Base-by-base conservation (phyloP, 2,329 filamentous ascomycete genomes). In the Trichoderma semiorbis region DNA sequence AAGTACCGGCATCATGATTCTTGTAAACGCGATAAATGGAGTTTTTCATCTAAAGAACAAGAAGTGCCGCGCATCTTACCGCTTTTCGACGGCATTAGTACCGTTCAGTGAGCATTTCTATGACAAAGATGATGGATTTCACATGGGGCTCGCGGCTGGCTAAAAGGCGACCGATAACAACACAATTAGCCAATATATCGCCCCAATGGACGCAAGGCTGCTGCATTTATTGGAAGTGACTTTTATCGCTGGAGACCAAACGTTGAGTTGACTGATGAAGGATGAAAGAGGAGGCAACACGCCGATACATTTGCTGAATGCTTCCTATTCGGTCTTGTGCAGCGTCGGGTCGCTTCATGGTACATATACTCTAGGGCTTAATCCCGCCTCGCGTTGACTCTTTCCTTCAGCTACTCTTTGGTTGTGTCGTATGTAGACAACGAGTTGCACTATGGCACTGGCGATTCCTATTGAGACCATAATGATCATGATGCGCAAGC, bases 401-500 rank as follows among this genome's bases (percentile, higher is more conserved):
- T 75, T 76, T 21, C 74, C 76, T 11, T 74, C 71, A 11, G 74
- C 67, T 1, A 78, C 77, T 10, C 76, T 76, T 34, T 77, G 77
- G 66, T 85, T 85, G 68, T 84, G 80, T 16, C 77, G 68, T 1
- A 78, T 26, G 66, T 85, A 85, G 10, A 84, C 75, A 1, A 72
- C 39, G n/a, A 82, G 75, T 71, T 87, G 84, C 0, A 83, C n/a
- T 0, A 76, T 73, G 0, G 82, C 81, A 58, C 84, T 81, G 0
- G 79, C 43, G 43, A 86, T 80, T 0, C 84, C 85, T 0, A 81
- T 71, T 0, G 79, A 74, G 0, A 84, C 82, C 78, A 86, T 81
- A 7, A 81, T 79, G 50, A 85, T 86, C 81, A 85, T 84, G 0
- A 80, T 84, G 3, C 81, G 73, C 18, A 86, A 74, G 0, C 85